Conservation (phyloP, 2,329 filamentous ascomycete genomes). For the Pestalotiopsis sp. region DNA sequence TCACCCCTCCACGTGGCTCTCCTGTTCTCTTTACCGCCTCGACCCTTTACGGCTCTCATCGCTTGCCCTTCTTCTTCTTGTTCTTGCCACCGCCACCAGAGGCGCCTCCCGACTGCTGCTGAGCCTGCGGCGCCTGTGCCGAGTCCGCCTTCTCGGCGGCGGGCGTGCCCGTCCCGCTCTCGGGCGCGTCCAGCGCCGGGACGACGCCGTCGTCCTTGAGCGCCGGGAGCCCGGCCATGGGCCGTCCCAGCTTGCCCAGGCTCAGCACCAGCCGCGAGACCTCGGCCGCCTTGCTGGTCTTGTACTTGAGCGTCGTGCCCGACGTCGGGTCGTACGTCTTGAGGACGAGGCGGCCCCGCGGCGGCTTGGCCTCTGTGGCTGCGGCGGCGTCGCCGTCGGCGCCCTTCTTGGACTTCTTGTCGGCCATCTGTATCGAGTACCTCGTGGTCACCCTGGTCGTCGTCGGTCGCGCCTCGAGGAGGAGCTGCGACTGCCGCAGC, state of each 20-base stretch:
- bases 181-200: constrained; percentile 40
- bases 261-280: constrained; percentile 79
- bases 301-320: constrained; percentile 86
- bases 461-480: constrained; percentile 82
- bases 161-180: constrained; percentile 34
- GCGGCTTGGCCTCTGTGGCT: constrained; percentile 32
- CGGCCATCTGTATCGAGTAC: constrained; percentile 64
- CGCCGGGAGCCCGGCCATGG: constrained; percentile 58
- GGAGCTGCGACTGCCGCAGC: constrained; percentile 82
- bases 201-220: constrained; percentile 34
- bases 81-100: constrained; percentile 49
- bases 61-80: constrained; percentile 74
- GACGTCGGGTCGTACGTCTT: constrained; percentile 87
- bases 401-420: constrained; percentile 24
- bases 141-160: constrained; percentile 23
- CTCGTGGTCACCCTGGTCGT: constrained; percentile 88
- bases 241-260: constrained; percentile 73
- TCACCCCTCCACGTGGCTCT: no score
- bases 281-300: constrained; percentile 87
- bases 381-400: constrained; percentile 30
- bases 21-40: neutral
- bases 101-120: constrained; percentile 22
- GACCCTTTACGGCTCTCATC: constrained; percentile 37
- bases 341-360: constrained; percentile 72
- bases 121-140: constrained; percentile 21